Evolutionary conservation across 495 filamentous ascomycete species (phyloP).

Genomic region (Ascobolus immersus): DNA sequence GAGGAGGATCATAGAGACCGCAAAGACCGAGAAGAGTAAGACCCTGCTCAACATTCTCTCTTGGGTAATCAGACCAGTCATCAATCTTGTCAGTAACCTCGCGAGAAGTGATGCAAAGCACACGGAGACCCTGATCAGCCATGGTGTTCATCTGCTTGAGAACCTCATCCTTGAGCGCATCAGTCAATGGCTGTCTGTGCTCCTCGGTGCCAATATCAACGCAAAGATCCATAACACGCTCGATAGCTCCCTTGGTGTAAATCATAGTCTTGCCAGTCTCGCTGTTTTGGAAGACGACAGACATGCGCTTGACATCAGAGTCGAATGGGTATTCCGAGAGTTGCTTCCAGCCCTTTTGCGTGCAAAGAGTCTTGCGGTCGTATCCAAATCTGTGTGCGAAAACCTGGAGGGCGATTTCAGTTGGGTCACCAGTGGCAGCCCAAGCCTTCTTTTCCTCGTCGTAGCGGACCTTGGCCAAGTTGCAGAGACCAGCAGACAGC

Average conservation of each 20-base stretch:
- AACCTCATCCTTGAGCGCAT: slow-evolving; percentile 33
- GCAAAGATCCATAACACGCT: slow-evolving; percentile 51
- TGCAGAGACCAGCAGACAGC: slow-evolving; percentile 48
- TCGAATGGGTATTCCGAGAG: slow-evolving; percentile 59
- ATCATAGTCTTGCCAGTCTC: slow-evolving; percentile 20
- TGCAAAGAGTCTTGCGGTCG: slow-evolving; percentile 29
- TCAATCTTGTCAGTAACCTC: slow-evolving; percentile 6
- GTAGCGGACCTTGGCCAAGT: slow-evolving; percentile 42
- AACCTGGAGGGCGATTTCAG: slow-evolving; percentile 56
- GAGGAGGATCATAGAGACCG: slow-evolving; percentile 51
- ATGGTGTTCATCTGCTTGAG: slow-evolving; percentile 38
- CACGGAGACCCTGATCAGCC: slow-evolving; percentile 52
- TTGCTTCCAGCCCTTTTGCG: slow-evolving; percentile 32
- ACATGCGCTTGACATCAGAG: slow-evolving; percentile 61
- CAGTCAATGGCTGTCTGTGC: slow-evolving; percentile 26
- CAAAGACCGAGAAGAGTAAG: slow-evolving; percentile 42
- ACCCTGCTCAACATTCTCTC: slow-evolving; percentile 26
- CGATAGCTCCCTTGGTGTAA: slow-evolving; percentile 62
- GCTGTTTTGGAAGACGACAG: slow-evolving; percentile 36
- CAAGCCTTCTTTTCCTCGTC: slow-evolving; percentile 28
- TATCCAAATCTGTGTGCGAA: slow-evolving; percentile 45
- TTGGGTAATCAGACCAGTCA: slow-evolving; percentile 12
- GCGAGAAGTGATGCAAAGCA: slow-evolving; percentile 47
- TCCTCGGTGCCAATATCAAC: slow-evolving; percentile 28
- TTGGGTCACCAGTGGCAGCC: slow-evolving; percentile 58